Evolutionary conservation across 2,329 filamentous ascomycete genomes (phyloP).

Genomic region (Colletotrichum lini): DNA sequence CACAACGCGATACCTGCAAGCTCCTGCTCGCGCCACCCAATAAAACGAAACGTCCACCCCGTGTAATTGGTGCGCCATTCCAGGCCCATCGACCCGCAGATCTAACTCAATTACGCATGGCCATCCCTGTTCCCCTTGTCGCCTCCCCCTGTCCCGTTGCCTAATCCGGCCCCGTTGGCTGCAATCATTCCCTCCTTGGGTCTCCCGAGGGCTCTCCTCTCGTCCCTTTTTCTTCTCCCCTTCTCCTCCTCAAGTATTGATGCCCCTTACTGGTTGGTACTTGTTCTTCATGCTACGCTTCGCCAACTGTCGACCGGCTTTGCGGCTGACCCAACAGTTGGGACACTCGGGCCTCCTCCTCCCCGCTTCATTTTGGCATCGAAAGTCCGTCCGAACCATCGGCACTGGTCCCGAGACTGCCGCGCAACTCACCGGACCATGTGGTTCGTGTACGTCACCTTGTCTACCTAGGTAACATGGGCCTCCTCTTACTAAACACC

Average conservation of each 20-base stretch:
- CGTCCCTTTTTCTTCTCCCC: neutral
- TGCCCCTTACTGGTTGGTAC: too few relatives aligned
- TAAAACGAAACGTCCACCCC: slow-evolving; percentile 12
- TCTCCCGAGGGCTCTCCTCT: neutral
- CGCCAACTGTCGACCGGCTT: neutral
- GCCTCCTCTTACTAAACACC: neutral
- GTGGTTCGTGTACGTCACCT: neutral
- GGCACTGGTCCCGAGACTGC: neutral
- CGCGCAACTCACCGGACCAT: neutral
- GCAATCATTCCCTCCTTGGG: slow-evolving; percentile 7
- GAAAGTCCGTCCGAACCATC: neutral
- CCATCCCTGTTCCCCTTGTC: slow-evolving; percentile 8
- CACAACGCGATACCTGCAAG: slow-evolving; percentile 8
- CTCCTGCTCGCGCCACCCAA: slow-evolving; percentile 26
- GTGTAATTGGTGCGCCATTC: neutral
- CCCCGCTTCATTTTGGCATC: neutral
- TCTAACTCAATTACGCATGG: slow-evolving; percentile 32
- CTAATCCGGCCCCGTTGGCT: slow-evolving; percentile 22
- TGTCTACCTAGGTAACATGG: too few relatives aligned
- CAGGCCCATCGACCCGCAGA: slow-evolving; percentile 2
- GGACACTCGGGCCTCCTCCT: too few relatives aligned
- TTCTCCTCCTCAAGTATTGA: too few relatives aligned
- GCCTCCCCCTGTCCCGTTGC: neutral
- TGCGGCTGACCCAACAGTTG: neutral
- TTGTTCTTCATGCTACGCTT: too few relatives aligned